Evolutionary conservation across 1,139 yeast genomes (phyloP).

Genomic region (Magnusiomyces suaveolens): DNA sequence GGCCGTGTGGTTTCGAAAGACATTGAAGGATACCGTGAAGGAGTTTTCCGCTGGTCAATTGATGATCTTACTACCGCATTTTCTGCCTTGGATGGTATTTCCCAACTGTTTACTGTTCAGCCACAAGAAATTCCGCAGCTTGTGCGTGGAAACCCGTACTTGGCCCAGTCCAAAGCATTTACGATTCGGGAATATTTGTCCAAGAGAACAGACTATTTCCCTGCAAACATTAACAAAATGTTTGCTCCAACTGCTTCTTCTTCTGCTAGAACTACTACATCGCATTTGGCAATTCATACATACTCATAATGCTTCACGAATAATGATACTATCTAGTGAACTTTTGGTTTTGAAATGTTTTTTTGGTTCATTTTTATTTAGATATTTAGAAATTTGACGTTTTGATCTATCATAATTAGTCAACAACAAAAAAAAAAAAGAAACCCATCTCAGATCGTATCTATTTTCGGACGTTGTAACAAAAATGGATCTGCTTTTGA

Average conservation of each 20-base stretch:
- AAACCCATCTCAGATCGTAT: too few species aligned
- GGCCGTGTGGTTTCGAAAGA: conserved; percentile 81
- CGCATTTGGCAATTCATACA: not conserved
- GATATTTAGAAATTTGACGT: too few species aligned
- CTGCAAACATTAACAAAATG: conserved; percentile 10
- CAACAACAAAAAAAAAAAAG: too few species aligned
- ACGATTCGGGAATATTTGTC: conserved; percentile 60
- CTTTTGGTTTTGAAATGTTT: too few species aligned
- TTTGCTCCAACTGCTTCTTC: not conserved
- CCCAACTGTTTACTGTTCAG: conserved; percentile 67
- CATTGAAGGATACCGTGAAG: conserved; percentile 65
- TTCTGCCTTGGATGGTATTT: conserved; percentile 68
- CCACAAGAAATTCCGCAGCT: conserved; percentile 35
- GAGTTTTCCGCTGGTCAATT: conserved; percentile 62
- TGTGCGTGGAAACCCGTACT: conserved; percentile 64
- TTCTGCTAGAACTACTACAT: not conserved
- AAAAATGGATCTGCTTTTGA: too few species aligned
- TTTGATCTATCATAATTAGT: too few species aligned
- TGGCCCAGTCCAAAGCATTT: conserved; percentile 58
- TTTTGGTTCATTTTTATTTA: too few species aligned
- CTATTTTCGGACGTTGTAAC: too few species aligned
- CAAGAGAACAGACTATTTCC: conserved; percentile 51
- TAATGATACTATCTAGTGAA: too few species aligned
- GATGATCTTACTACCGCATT: conserved; percentile 58
- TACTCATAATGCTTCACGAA: not conserved